Conservation (phyloP, 805 yeast genomes). For the Candida verbasci region DNA sequence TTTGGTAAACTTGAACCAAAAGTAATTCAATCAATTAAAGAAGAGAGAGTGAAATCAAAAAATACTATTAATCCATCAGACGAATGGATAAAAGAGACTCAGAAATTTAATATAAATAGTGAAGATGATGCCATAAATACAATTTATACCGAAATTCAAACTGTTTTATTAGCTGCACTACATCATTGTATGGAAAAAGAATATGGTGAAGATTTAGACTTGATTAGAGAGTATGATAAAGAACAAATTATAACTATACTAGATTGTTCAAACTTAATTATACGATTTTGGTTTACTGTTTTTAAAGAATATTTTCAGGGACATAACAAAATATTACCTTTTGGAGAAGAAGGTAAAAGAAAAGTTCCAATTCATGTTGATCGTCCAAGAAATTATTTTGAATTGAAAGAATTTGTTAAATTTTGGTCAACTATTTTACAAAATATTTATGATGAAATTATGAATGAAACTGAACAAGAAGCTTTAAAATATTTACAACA, state of each 20-base stretch:
- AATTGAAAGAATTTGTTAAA: slow-evolving; percentile 35
- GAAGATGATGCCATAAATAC: slow-evolving; percentile 13
- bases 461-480: slow-evolving; percentile 20
- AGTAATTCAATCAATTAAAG: neutral
- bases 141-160: slow-evolving; percentile 39
- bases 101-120: slow-evolving; percentile 2
- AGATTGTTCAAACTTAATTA: slow-evolving; percentile 41
- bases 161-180: slow-evolving; percentile 41
- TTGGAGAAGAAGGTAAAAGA: slow-evolving; percentile 12
- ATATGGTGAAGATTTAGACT: slow-evolving; percentile 54
- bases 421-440: slow-evolving; percentile 51
- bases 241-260: slow-evolving; percentile 27
- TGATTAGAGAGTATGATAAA: slow-evolving; percentile 45
- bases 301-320: slow-evolving; percentile 46
- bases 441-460: slow-evolving; percentile 34
- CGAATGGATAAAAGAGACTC: slow-evolving; percentile 11
- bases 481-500: slow-evolving; percentile 25
- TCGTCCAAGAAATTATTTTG: slow-evolving; percentile 10
- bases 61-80: slow-evolving; percentile 7
- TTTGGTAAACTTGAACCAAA: slow-evolving; percentile 15
- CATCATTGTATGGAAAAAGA: slow-evolving; percentile 48
- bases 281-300: slow-evolving; percentile 51
- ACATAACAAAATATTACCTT: slow-evolving; percentile 15
- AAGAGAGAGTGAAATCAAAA: slow-evolving; percentile 1
- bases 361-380: slow-evolving; percentile 16